phyloP scores from a whole-genome alignment of 306 rosid genomes.

The Luffa acutangula region DNA sequence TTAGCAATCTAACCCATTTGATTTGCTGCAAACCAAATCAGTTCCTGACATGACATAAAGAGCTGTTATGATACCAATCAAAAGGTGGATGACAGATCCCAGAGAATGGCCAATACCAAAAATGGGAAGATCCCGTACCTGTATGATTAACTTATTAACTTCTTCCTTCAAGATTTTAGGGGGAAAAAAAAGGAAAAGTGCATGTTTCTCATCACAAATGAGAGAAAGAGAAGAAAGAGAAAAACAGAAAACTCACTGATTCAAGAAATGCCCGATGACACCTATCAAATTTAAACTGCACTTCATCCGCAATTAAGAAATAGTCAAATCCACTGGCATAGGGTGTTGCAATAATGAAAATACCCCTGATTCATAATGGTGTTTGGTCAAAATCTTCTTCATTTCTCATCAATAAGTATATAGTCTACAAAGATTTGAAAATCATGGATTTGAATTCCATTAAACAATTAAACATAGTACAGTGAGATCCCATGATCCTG shows the following conservation, averaged over 20 bases:
- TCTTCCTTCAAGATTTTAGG: neutral
- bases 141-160: slow-evolving; percentile 26
- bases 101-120: slow-evolving; percentile 92
- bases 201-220: slow-evolving; percentile 3
- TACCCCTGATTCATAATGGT: slow-evolving; percentile 44
- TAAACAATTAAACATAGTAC: neutral
- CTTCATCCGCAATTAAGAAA: slow-evolving; percentile 96
- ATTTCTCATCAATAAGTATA: neutral
- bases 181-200: neutral
- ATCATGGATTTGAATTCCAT: neutral
- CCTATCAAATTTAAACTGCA: slow-evolving; percentile 87
- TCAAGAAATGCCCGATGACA: slow-evolving; percentile 58
- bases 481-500: neutral
- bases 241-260: slow-evolving; percentile 34
- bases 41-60: slow-evolving; percentile 14
- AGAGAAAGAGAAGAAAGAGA: neutral
- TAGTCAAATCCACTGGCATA: slow-evolving; percentile 98
- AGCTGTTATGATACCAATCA: slow-evolving; percentile 55
- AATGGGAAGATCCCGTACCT: slow-evolving; percentile 85
- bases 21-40: slow-evolving; percentile 23
- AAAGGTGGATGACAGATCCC: slow-evolving; percentile 96
- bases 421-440: neutral
- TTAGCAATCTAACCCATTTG: slow-evolving; percentile 16
- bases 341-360: slow-evolving; percentile 89
- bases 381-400: slow-evolving; percentile 1